Conservation (phyloP, 106 monocot species). For the Posidonia australis region DNA sequence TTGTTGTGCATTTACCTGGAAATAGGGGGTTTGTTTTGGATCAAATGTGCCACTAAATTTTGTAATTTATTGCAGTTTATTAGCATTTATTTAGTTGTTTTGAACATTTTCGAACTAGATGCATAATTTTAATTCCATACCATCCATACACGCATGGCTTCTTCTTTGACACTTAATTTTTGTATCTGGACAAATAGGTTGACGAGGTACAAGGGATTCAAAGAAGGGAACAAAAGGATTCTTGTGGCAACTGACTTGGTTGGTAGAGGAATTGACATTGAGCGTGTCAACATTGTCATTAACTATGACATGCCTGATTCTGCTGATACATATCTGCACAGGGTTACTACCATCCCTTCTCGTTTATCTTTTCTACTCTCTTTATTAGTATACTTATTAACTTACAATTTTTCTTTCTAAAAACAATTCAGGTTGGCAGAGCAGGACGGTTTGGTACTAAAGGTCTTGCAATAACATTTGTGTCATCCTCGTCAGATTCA, state of each 20-base stretch:
- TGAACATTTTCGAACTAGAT: no score
- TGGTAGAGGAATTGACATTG: constrained; percentile 97
- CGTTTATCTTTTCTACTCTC: neutral
- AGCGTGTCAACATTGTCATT: constrained; percentile 99
- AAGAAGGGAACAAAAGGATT: constrained; percentile 97
- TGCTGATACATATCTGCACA: constrained; percentile 91
- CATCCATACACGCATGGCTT: neutral
- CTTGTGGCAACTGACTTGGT: constrained; percentile 94
- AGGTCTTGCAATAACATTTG: constrained; percentile 95
- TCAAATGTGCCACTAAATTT: no score
- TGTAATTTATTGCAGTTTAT: no score
- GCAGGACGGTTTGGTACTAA: constrained; percentile 97
- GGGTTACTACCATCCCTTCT: constrained; percentile 32
- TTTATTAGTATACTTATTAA: neutral
- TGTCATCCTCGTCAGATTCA: constrained; percentile 90
- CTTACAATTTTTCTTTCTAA: neutral
- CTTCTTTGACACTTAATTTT: neutral
- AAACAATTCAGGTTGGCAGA: constrained; percentile 55
- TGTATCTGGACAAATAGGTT: constrained; percentile 26
- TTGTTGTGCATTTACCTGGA: no score
- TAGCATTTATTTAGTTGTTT: no score
- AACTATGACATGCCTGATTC: constrained; percentile 99
- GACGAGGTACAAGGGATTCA: constrained; percentile 94
- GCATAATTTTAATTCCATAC: neutral
- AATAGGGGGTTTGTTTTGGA: no score